phyloP scores from a whole-genome alignment of 1,284 basidiomycete species.

The Trichosporon faecale region DNA sequence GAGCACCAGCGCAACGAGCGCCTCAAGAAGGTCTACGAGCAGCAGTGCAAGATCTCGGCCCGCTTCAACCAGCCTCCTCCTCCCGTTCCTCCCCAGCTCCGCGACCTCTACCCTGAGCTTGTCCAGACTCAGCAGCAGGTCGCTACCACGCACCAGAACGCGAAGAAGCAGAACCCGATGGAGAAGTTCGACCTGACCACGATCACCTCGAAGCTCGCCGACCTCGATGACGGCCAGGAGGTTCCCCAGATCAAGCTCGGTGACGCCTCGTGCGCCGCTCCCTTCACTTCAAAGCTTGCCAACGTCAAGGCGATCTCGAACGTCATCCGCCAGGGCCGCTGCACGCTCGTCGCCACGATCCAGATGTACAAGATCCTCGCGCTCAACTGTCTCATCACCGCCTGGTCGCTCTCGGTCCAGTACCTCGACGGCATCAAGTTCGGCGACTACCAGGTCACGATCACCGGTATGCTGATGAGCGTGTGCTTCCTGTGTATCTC shows the following conservation, averaged over 20 bases:
- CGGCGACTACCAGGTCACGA: constrained; percentile 90
- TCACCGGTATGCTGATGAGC: constrained; percentile 92
- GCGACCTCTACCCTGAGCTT: constrained; percentile 78
- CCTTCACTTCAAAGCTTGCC: constrained; percentile 91
- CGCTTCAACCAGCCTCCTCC: constrained; percentile 88
- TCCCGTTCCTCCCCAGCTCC: constrained; percentile 77
- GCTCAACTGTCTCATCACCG: constrained; percentile 91
- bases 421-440: constrained; percentile 97
- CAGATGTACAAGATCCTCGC: constrained; percentile 99
- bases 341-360: constrained; percentile 91
- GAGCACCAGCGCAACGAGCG: constrained; percentile 84
- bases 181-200: constrained; percentile 87
- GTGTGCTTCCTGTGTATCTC: constrained; percentile 97
- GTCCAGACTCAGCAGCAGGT: constrained; percentile 84
- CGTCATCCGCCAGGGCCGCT: constrained; percentile 93
- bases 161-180: constrained; percentile 77
- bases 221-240: constrained; percentile 84
- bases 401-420: constrained; percentile 90
- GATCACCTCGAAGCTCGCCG: constrained; percentile 84
- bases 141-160: constrained; percentile 61
- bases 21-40: constrained; percentile 92
- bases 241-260: constrained; percentile 95
- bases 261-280: constrained; percentile 92
- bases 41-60: constrained; percentile 80
- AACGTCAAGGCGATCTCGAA: constrained; percentile 90